phyloP scores from a whole-genome alignment of 306 rosid species.

The Vachellia collinsii region DNA sequence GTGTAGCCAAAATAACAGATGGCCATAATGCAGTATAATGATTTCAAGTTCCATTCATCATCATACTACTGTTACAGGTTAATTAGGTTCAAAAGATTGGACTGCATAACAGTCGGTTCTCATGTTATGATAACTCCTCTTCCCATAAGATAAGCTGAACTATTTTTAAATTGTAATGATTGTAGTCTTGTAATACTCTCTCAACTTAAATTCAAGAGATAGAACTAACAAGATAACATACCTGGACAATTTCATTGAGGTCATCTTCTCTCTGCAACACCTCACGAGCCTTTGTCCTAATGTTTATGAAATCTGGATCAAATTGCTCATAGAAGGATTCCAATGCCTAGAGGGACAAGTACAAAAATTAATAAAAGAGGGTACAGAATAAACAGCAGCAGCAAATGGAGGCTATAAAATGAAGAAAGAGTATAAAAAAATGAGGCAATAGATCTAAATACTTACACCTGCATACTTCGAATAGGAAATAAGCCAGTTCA shows the following conservation, averaged over 20 bases:
- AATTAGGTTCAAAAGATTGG: slow-evolving; percentile 19
- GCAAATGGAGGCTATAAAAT: slow-evolving; percentile 31
- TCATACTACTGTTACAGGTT: slow-evolving; percentile 4
- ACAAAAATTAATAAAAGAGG: neutral
- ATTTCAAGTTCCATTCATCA: slow-evolving; percentile 20
- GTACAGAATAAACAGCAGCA: neutral
- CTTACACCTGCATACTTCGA: slow-evolving; percentile 90
- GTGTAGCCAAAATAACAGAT: slow-evolving; percentile 28
- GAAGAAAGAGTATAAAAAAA: neutral
- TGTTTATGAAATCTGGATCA: slow-evolving; percentile 95
- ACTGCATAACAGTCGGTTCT: neutral
- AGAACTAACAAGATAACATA: slow-evolving; percentile 40
- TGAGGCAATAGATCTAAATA: slow-evolving; percentile 36
- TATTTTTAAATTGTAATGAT: slow-evolving; percentile 25
- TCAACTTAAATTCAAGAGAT: slow-evolving; percentile 30
- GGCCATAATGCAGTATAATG: slow-evolving; percentile 7
- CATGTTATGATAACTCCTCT: neutral
- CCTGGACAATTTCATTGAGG: slow-evolving; percentile 98
- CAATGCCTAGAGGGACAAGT: slow-evolving; percentile 68
- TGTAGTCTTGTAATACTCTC: neutral
- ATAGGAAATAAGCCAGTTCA: slow-evolving; percentile 80
- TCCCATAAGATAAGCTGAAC: slow-evolving; percentile 24
- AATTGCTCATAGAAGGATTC: slow-evolving; percentile 94
- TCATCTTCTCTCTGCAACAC: slow-evolving; percentile 98
- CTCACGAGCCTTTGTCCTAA: slow-evolving; percentile 99